phyloP scores from a whole-genome alignment of 495 filamentous ascomycete genomes.

The Trichoderma orchidacearum region DNA sequence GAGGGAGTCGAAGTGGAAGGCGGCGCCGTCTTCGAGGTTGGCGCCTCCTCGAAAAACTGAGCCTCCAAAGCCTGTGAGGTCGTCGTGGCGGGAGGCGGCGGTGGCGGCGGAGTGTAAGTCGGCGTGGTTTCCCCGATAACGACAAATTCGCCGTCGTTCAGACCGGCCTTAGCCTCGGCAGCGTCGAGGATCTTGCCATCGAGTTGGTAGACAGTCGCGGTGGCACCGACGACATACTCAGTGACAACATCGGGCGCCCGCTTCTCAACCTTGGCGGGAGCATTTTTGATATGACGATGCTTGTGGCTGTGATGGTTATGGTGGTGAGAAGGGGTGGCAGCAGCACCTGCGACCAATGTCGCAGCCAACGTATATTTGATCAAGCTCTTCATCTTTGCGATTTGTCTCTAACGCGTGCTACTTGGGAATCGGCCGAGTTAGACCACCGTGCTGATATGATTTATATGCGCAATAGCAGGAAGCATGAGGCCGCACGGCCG shows the following conservation, averaged over 20 bases:
- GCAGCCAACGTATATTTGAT: slow-evolving; percentile 33
- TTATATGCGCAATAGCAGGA: too few relatives aligned
- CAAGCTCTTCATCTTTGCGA: slow-evolving; percentile 32
- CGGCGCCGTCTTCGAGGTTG: too few relatives aligned
- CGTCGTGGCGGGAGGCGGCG: slow-evolving; percentile 12
- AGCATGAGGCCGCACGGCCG: too few relatives aligned
- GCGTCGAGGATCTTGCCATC: slow-evolving; percentile 38
- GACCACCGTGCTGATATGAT: too few relatives aligned
- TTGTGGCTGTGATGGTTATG: slow-evolving; percentile 22
- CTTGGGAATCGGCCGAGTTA: neutral
- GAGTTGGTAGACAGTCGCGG: slow-evolving; percentile 45
- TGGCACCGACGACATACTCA: slow-evolving; percentile 31
- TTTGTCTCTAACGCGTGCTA: neutral
- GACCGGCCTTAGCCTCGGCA: slow-evolving; percentile 46
- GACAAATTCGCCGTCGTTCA: slow-evolving; percentile 40
- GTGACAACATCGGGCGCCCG: slow-evolving; percentile 21
- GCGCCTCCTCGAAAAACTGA: slow-evolving; percentile 19
- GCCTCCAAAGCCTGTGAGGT: slow-evolving; percentile 13
- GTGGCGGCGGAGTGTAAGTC: slow-evolving; percentile 24
- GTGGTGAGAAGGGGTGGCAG: slow-evolving; percentile 31
- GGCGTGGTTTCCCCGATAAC: slow-evolving; percentile 34
- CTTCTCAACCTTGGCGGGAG: slow-evolving; percentile 21
- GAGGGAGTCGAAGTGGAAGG: neutral
- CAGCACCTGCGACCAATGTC: slow-evolving; percentile 22
- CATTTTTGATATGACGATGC: slow-evolving; percentile 22